These are phyloP conservation scores for Tylopilus intermedius DNA, from an alignment of 768 basidiomycete species.

Conservation along the genomic window DNA sequence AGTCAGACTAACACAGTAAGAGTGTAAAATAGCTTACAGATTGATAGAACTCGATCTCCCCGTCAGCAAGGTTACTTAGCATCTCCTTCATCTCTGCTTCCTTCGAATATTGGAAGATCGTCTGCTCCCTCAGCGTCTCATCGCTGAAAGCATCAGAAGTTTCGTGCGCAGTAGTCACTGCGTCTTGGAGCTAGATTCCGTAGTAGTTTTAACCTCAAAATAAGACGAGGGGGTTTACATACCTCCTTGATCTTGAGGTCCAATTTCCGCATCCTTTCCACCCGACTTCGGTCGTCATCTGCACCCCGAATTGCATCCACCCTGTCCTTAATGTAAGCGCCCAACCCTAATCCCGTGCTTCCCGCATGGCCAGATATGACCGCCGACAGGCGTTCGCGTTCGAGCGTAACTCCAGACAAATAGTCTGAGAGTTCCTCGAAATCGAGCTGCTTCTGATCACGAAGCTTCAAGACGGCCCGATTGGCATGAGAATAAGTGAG, in stretches of 20 bases:
- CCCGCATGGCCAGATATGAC: slow-evolving; percentile 86
- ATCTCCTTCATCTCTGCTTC: slow-evolving; percentile 97
- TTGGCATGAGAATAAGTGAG: slow-evolving; percentile 93
- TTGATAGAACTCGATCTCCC: slow-evolving; percentile 93
- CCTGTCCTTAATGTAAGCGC: slow-evolving; percentile 86
- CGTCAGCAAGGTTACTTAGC: slow-evolving; percentile 82
- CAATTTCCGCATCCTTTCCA: slow-evolving; percentile 90
- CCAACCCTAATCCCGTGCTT: slow-evolving; percentile 76
- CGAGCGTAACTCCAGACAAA: slow-evolving; percentile 84
- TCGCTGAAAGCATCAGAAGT: slow-evolving; percentile 96
- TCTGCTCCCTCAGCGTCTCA: slow-evolving; percentile 88
- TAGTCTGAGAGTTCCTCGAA: slow-evolving; percentile 97
- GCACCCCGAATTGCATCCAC: slow-evolving; percentile 89
- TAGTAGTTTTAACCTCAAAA: background rate
- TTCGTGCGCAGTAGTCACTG: slow-evolving; percentile 90
- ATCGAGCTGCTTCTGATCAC: slow-evolving; percentile 98
- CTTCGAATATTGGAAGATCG: slow-evolving; percentile 84
- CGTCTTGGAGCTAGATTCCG: slow-evolving; percentile 78
- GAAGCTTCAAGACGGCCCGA: slow-evolving; percentile 86
- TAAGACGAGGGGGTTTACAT: background rate
- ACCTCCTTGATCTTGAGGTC: slow-evolving; percentile 97
- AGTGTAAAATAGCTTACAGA: slow-evolving; percentile 44
- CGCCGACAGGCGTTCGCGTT: slow-evolving; percentile 88
- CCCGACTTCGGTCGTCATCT: slow-evolving; percentile 88
- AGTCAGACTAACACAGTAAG: slow-evolving; percentile 3